Evolutionary conservation across 305 asterid species (phyloP).

Genomic region (Coffea humblotiana): DNA sequence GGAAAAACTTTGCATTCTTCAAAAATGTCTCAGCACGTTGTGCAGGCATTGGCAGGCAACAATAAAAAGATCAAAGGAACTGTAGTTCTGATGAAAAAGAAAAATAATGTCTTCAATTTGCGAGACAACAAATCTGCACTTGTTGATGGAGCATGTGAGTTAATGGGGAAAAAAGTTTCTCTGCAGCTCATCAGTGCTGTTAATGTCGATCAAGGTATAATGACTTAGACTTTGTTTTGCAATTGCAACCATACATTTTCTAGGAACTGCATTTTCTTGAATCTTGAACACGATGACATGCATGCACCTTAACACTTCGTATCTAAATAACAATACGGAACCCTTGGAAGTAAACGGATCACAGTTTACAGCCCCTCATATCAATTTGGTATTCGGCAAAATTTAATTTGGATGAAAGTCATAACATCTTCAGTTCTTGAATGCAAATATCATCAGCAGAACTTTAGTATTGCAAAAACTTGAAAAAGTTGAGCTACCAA

Average conservation of each 20-base stretch:
- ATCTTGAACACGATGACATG: no score
- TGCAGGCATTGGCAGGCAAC: slow-evolving; percentile 1
- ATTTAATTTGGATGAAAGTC: no score
- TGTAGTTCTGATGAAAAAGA: slow-evolving; percentile 55
- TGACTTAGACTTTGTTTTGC: background rate
- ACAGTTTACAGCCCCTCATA: no score
- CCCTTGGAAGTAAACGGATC: no score
- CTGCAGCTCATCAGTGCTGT: slow-evolving; percentile 46
- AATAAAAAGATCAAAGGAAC: slow-evolving; percentile 43
- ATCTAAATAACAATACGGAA: no score
- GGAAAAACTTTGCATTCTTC: background rate
- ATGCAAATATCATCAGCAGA: slow-evolving; percentile 1
- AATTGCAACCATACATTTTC: background rate
- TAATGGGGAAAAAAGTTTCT: slow-evolving; percentile 40
- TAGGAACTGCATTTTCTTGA: background rate
- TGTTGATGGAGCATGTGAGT: slow-evolving; percentile 42
- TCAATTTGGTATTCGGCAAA: no score
- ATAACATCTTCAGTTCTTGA: no score
- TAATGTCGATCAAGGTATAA: slow-evolving; percentile 23
- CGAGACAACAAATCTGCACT: slow-evolving; percentile 38
- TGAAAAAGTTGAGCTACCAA: no score
- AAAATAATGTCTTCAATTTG: slow-evolving; percentile 58
- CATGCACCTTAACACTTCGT: no score
- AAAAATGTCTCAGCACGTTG: slow-evolving; percentile 12
- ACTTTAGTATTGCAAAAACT: no score